Base-by-base conservation (phyloP, 2,329 filamentous ascomycete species). In the Alternaria metachromatica region DNA sequence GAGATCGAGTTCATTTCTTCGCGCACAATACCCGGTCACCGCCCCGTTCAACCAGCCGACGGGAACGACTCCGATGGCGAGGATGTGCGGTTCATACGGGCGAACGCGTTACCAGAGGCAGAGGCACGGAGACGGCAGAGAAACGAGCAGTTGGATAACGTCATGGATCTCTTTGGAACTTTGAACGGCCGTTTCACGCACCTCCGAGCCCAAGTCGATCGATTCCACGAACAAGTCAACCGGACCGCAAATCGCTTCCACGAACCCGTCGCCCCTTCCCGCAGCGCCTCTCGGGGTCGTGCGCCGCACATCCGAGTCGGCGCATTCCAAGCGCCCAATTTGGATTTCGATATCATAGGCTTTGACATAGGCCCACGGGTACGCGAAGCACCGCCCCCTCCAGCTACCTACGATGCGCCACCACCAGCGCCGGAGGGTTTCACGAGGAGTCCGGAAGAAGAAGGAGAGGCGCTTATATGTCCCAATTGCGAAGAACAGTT, bases 401-500 rank as follows among this genome's bases (percentile, higher is more conserved):
- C 78, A n/a, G 78, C 80, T 7, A 82, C 80, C 71, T 87, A 95
- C 77, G 87, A 90, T 46, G 84, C 90, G 0, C 90, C 92, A 0
- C 83, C 85, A n/a, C 82, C 89, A 0, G 84, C 92, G 0, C 86
- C 87, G 6, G 83, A 88, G n/a, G 95, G 94, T 1, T 98, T 96
- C 73, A 97, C 92, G 1, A 86, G 94, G 62, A 89, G 88, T 53
- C 92, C 92, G 0, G 87, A 84, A 43, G 90, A 93, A 37, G 89
- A 93, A 15, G 87, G 92, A 41, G 84, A 92, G 41, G 84, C 92
- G 1, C 86, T 95, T 3, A 85, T 97, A 1, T 99, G 96, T 77
- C 92, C 95, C 0, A 92, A 92, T 62, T 99, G 96, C 72, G 90
- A 91, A 18, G 87, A 92, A 62, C 95, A 98, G 80, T 83, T 99